Conservation (phyloP, 2,329 filamentous ascomycete genomes). For the Ophiocordyceps sinensis region DNA sequence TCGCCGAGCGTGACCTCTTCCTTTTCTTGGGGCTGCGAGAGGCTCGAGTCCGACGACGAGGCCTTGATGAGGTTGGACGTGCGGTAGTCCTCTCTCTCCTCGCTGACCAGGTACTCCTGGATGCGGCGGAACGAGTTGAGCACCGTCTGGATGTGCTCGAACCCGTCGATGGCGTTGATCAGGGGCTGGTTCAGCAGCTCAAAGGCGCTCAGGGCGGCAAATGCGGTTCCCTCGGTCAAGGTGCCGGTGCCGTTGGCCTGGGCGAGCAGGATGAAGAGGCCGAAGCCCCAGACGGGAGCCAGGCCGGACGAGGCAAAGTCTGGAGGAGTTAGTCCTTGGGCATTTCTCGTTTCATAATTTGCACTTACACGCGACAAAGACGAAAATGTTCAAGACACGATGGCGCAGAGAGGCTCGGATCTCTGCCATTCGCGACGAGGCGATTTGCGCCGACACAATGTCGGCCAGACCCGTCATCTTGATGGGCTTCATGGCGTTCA, state of each 20-base stretch:
- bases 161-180: constrained; percentile 6
- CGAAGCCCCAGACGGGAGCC: constrained; percentile 9
- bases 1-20: background rate
- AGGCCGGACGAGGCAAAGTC: constrained; percentile 5
- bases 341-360: too few species aligned
- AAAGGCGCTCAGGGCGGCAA: constrained; percentile 8
- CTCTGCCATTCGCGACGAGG: constrained; percentile 20
- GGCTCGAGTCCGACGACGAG: background rate
- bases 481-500: constrained; percentile 22
- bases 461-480: constrained; percentile 26
- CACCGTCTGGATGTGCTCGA: constrained; percentile 9
- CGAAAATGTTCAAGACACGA: constrained; percentile 7
- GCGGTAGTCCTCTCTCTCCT: constrained; percentile 7
- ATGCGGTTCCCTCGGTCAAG: constrained; percentile 8
- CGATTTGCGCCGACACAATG: constrained; percentile 15
- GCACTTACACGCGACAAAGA: constrained; percentile 6
- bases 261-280: constrained; percentile 6
- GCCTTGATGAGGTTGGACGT: background rate
- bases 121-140: constrained; percentile 8
- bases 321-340: too few species aligned
- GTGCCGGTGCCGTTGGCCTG: constrained; percentile 3
- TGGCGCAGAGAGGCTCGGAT: constrained; percentile 15
- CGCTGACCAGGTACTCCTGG: constrained; percentile 7
- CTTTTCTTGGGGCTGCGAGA: background rate
- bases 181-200: constrained; percentile 8